A percentile compares a stretch with the other conserved stretches of the same genome.
Conservation (phyloP, 1,284 basidiomycete species). For the Ceratobasidium sp. region DNA sequence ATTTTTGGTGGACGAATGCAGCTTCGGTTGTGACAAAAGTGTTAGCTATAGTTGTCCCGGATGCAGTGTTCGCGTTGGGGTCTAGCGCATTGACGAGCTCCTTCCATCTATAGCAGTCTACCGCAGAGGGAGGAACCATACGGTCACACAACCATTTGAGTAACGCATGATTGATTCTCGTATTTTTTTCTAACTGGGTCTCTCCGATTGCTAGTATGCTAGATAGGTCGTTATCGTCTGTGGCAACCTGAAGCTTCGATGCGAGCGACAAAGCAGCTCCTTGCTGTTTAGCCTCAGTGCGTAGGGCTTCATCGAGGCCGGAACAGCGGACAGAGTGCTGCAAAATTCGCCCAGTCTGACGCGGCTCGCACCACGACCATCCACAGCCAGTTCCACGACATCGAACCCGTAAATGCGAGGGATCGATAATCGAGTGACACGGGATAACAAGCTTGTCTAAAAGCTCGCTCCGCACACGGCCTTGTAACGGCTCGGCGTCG, state of each 20-base stretch:
- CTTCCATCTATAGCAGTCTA: constrained; percentile 8
- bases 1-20: no score
- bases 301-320: no score
- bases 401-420: not conserved
- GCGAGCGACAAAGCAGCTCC: no score
- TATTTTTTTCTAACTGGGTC: not conserved
- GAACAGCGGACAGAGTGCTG: no score
- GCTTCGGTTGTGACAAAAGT: not conserved
- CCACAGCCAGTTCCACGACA: not conserved
- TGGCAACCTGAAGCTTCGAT: no score
- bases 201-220: not conserved
- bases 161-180: not conserved
- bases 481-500: no score
- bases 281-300: no score
- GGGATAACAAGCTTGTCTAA: no score
- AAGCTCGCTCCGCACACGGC: no score
- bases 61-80: not conserved
- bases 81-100: constrained; percentile 2
- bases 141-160: constrained; percentile 10
- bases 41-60: constrained; percentile 1
- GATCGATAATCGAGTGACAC: no score
- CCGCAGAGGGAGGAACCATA: constrained; percentile 14
- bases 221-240: no score
- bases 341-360: no score
- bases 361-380: not conserved